Evolutionary conservation across 805 yeast genomes (phyloP), one percentile per base, ranked within the genome.

Genomic region (Yarrowia bubula): DNA sequence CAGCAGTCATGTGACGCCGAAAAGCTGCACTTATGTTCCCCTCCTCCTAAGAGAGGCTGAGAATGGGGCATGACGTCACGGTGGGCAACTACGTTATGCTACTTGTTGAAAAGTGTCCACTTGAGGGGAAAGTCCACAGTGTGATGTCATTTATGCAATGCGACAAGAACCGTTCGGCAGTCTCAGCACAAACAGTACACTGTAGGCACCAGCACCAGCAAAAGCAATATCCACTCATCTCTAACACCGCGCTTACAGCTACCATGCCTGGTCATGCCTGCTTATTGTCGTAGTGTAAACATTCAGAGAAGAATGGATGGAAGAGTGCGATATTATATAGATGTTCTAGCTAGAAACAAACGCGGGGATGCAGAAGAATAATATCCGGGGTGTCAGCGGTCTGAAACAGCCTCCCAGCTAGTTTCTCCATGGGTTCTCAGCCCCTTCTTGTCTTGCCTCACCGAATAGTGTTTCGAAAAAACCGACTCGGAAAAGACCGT

Each of bases 231-330:
- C 28, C 28, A 22, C 28, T 22, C 28, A 22, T 22, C 28, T 22
- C 28, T 3, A 22, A 22, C 28, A 22, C 28, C 28, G 22, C 51
- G 33, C 51, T 31, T 33, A 48, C 53, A 48, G 37, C 53, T 48
- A 15, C 38, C 39, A 48, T 48, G 53, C 53, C 37, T 33, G 50
- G 39, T 33, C 18, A 48, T 48, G 53, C 39, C 39, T 48, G 53
- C 53, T 48, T 48, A 48, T 31, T 48, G 51, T 15, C 37, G 13
- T 47, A 47, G 39, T 35, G 53, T 48, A 17, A 48, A 48, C 48
- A 28, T 35, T 35, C 6, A 18, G 42, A 13, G 28, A 17, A 17
- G n/a, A 35, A 35, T 35, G 13, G 13, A 11, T 10, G 13, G 10
- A 35, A 35, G 10, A 3, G 3, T 35, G 13, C 38, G 38, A 35